Evolutionary conservation across 2,329 filamentous ascomycete species (phyloP), one percentile per base, ranked within the genome.

Genomic region (Fusarium staphyleae): DNA sequence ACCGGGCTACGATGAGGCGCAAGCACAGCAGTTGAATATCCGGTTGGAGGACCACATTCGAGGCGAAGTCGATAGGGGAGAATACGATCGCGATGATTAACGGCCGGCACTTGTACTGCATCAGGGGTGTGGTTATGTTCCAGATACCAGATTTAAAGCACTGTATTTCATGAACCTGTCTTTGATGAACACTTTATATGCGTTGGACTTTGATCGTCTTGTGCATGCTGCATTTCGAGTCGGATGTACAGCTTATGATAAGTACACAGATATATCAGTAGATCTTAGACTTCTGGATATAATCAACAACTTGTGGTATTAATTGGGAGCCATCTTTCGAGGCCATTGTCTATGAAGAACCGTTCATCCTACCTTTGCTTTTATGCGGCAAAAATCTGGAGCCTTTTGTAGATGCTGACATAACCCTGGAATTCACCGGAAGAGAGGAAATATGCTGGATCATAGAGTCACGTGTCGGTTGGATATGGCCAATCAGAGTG

Each of bases 1-100:
- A 40, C 93, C 93, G 42, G 90, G 87, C 29, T 98, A 98, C 69
- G 92, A 97, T 67, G 91, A 96, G 72, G 90, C 90, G 22, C 93
- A 97, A 73, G 86, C 82, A n/a, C 84, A 87, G 65, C 83, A 84
- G 22, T 72, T 87, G 22, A 80, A 75, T 56, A 83, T 78, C 69
- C 77, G 75, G 43, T 74, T 87, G 16, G 85, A 91, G 69, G 85
- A 90, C 63, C 89, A 88, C 55, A 81, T 93, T 61, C 87, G 88
- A 37, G 83, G 89, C 56, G 90, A 90, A 63, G 79, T 90, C 35
- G 89, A 93, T 69, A 80, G 82, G 57, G 79, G 82, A 62, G 54
- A 63, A 19, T 55, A 66, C 42, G 68, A 71, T 44, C 59, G 59
- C 48, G 61, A 66, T 57, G 54, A 63, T 49, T 72, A 60, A 68